Percentiles rank a stretch among this genome's conserved stretches.
These are phyloP conservation scores for Pulicaria dysenterica DNA, from an alignment of 129 eudicot genomes.

Conservation along the genomic window DNA sequence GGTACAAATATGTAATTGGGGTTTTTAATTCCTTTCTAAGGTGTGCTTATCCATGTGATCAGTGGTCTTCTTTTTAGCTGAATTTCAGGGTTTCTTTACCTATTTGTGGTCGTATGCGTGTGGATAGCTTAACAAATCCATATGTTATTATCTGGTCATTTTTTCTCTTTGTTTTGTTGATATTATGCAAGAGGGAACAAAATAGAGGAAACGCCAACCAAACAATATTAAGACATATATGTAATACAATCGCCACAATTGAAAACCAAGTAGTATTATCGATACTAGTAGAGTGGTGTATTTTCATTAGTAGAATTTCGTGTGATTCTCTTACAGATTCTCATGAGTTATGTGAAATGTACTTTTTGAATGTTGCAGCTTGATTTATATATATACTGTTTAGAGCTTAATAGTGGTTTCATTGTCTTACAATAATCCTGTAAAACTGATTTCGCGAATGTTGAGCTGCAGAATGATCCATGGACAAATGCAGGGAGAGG, in stretches of 20 bases:
- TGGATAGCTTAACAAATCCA: not conserved
- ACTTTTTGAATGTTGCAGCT: not conserved
- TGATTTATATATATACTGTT: not conserved
- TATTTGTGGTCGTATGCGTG: constrained; percentile 2
- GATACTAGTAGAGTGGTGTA: not conserved
- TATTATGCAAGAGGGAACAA: not conserved
- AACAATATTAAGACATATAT: not conserved
- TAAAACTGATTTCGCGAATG: not conserved
- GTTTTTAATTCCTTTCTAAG: not conserved
- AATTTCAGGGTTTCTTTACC: not conserved
- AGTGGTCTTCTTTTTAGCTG: constrained; percentile 1
- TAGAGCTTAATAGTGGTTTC: constrained; percentile 1
- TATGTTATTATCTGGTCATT: not conserved
- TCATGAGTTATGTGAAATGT: constrained; percentile 4
- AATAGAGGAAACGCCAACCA: not conserved
- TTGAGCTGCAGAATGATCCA: constrained; percentile 79
- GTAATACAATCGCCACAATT: not conserved
- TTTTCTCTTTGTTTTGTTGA: not conserved
- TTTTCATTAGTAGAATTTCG: constrained; percentile 1
- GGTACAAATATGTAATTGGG: not conserved
- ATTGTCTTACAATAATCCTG: not conserved
- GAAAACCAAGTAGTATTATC: constrained; percentile 7
- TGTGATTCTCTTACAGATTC: not conserved
- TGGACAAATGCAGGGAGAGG: constrained; percentile 95
- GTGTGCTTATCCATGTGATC: constrained; percentile 15